Evolutionary conservation across 2,329 filamentous ascomycete genomes (phyloP), one percentile per base, ranked within the genome.

Genomic region (Blumeria hordei): DNA sequence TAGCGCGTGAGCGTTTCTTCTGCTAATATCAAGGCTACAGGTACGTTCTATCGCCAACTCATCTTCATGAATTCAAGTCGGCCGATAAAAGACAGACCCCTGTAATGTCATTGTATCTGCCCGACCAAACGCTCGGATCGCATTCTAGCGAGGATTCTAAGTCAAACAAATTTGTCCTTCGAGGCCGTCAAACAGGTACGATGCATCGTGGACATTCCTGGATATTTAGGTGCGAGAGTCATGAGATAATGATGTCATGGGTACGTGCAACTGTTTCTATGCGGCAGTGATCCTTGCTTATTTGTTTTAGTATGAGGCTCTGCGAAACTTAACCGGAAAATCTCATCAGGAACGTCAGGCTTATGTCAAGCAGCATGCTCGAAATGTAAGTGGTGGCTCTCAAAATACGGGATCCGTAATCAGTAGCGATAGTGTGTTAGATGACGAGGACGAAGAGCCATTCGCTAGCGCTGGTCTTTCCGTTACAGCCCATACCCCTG

Each of bases 41-140:
- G 86, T 95, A 95, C 68, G 88, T 96, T 51, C 73, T 98, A 61
- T 94, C 92, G 62, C 86, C 92, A 14, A 96, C 92, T 55, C 92
- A 98, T 69, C 76, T 98, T 21, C 92, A 98, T 70, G 92, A 98
- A 69, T 98, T 96, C 76, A 95, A 94, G 67, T 94, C 88, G n/a
- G 87, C 88, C 60, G 90, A 96, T 69, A 88, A 90, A 67, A 83
- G 78, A 57, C 86, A 92, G 68, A 82, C 85, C 41, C 92, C 92
- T 0, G 79, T 96, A 65, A 95, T 98, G 90, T 96, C 92, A 44
- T 74, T 98, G 55, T 94, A 92, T 66, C 77, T 98, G 33, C 85
- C 85, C 6, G 92, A 96, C 62, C 92, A 96, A 69, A 95, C 94
- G 67, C 75, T 98, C 56, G 92, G 92, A 39, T 93, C 88, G 37